phyloP scores from a whole-genome alignment of 768 basidiomycete genomes.

The Tylopilus intermedius region DNA sequence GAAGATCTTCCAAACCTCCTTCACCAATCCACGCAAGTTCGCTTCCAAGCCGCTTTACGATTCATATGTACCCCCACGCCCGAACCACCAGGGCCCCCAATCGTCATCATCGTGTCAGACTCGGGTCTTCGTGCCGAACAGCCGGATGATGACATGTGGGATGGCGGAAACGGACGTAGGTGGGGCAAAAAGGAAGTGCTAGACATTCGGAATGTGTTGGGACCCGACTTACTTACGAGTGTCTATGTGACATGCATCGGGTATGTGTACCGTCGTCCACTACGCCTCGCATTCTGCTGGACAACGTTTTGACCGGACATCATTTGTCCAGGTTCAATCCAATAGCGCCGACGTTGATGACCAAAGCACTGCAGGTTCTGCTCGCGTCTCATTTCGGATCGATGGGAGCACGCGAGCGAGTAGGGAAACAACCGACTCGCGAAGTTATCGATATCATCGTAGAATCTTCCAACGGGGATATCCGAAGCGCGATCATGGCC shows the following conservation, averaged over 20 bases:
- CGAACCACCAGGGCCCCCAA: constrained; percentile 41
- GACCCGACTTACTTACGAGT: constrained; percentile 61
- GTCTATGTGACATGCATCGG: constrained; percentile 76
- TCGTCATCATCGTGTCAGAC: constrained; percentile 83
- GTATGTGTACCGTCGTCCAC: constrained; percentile 39
- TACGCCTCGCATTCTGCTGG: not conserved
- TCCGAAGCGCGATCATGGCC: constrained; percentile 89
- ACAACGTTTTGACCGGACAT: constrained; percentile 1
- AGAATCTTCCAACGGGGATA: constrained; percentile 81
- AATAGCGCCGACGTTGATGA: constrained; percentile 81
- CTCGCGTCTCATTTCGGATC: constrained; percentile 45
- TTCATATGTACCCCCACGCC: constrained; percentile 40
- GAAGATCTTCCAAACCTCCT: constrained; percentile 91
- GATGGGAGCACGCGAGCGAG: constrained; percentile 5
- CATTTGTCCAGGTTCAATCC: constrained; percentile 72
- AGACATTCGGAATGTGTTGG: constrained; percentile 67
- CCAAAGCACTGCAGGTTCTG: constrained; percentile 67
- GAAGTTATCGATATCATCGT: constrained; percentile 73
- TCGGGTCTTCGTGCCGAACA: constrained; percentile 71
- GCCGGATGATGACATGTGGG: constrained; percentile 44
- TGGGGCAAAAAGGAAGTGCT: constrained; percentile 53
- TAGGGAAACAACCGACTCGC: constrained; percentile 44
- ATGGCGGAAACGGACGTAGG: constrained; percentile 37
- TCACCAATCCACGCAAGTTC: constrained; percentile 59
- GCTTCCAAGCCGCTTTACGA: constrained; percentile 69